Evolutionary conservation across 2,329 filamentous ascomycete genomes (phyloP), one percentile per base, ranked within the genome.

Genomic region (Pseudogymnoascus sp.): DNA sequence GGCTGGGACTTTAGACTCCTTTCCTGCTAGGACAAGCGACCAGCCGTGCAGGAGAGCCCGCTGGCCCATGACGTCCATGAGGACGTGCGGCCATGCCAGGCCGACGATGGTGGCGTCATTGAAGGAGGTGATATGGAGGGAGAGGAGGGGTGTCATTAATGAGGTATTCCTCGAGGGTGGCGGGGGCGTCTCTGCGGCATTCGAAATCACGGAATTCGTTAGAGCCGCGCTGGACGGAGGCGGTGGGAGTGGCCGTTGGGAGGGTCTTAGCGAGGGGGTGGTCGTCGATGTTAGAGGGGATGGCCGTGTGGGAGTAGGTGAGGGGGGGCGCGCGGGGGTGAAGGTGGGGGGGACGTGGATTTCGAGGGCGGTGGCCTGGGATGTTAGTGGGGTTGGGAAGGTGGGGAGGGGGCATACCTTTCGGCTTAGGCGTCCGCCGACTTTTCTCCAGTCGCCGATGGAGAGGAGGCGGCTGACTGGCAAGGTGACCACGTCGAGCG

Each of bases 111-210:
- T 84, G 0, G 79, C 78, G 63, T 85, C 78, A 2, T 67, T 69
- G 68, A 84, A 84, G 0, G 76, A 75, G 3, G 77, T 75, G 45
- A 83, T 72, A 65, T 81, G 79, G 4, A 84, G 70, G 3, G 75
- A 75, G 4, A 84, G 68, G 67, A 79, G 77, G 0, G 81, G 80
- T 70, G 67, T 82, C 80, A 4, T 69, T 65, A 47, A 70, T 68
- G 11, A 80, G 59, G 64, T 77, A 79, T 63, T 81, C 78, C 1
- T 74, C 69, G 0, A 79, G 66, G 2, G 66, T 73, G 10, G 65
- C 67, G 1, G 75, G 75, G 1, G 65, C 70, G 5, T 67, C 68
- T 14, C 65, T 59, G 7, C 67, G 65, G 8, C 68, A 70, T 14
- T 14, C 62, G 12, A 77, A 66, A 5, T 65, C 57, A 2, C 65